These are phyloP conservation scores for Oidiodendron maius DNA, from an alignment of 495 filamentous ascomycete genomes.

Conservation along the genomic window DNA sequence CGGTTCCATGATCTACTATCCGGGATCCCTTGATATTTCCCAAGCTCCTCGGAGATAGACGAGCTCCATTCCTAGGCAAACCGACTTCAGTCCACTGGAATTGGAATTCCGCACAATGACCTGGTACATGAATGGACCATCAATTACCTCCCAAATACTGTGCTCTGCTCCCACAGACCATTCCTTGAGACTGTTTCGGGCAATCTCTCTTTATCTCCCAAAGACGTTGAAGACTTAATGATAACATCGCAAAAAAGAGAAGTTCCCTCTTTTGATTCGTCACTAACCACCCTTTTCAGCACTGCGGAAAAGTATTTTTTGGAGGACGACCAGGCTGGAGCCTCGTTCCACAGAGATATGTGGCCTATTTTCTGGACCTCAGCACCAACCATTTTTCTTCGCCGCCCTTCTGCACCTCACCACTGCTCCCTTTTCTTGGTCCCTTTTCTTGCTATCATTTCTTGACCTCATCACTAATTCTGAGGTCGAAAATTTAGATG, in stretches of 20 bases:
- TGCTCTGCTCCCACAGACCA: neutral
- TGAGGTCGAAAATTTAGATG: too few species aligned
- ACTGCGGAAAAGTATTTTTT: neutral
- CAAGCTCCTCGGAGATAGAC: neutral
- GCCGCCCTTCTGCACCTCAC: neutral
- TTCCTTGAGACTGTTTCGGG: neutral
- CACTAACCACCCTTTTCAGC: neutral
- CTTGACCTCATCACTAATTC: slow-evolving; percentile 1
- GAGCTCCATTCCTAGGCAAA: neutral
- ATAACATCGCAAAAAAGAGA: neutral
- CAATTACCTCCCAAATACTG: neutral
- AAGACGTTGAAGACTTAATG: neutral
- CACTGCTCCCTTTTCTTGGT: slow-evolving; percentile 1
- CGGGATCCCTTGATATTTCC: neutral
- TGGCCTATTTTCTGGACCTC: neutral
- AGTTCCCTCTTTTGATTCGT: neutral
- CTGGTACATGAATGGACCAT: neutral
- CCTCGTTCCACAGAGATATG: too few species aligned
- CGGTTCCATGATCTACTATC: slow-evolving; percentile 1
- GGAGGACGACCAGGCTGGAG: too few species aligned
- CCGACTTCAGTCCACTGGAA: neutral
- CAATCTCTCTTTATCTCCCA: neutral
- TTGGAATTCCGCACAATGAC: neutral
- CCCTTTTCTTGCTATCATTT: slow-evolving; percentile 1
- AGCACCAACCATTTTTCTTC: neutral